Conservation (phyloP, 192 early-diverging fungal genomes). For the Linnemannia hyalina region DNA sequence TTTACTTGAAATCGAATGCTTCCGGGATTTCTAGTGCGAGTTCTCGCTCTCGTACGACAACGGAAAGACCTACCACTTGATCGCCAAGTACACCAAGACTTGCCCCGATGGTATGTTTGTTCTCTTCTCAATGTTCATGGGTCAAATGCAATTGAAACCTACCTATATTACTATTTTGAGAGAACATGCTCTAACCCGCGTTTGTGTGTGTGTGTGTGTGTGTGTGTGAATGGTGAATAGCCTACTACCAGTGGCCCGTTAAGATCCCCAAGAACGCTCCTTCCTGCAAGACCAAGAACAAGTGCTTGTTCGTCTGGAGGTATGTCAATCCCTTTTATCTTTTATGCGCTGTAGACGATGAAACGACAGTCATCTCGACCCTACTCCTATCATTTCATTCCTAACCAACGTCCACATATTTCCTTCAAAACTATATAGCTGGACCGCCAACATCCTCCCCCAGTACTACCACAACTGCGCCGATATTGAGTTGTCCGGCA, state of each 20-base stretch:
- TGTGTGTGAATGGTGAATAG: not conserved
- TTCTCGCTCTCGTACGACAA: constrained; percentile 77
- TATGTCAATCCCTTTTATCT: not conserved
- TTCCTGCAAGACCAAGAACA: constrained; percentile 44
- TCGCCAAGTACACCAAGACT: constrained; percentile 51
- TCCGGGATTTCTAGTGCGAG: constrained; percentile 64
- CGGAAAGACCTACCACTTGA: constrained; percentile 65
- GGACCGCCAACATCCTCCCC: constrained; percentile 79
- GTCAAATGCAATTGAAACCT: not conserved
- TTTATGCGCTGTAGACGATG: not conserved
- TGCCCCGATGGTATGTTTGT: constrained; percentile 53
- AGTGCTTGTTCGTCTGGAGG: constrained; percentile 67
- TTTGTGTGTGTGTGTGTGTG: not conserved
- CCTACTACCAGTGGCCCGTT: constrained; percentile 54
- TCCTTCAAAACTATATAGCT: constrained; percentile 29
- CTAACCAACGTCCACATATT: not conserved
- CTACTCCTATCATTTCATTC: not conserved
- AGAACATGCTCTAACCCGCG: not conserved
- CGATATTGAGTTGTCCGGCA: constrained; percentile 70
- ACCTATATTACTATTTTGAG: not conserved
- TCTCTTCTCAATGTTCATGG: not conserved
- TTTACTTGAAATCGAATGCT: not conserved
- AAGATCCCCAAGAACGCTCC: constrained; percentile 57
- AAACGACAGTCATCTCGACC: not conserved
- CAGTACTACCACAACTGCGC: constrained; percentile 87